These are phyloP conservation scores for Benincasa hispida DNA, from an alignment of 306 rosid genomes.

Conservation along the genomic window DNA sequence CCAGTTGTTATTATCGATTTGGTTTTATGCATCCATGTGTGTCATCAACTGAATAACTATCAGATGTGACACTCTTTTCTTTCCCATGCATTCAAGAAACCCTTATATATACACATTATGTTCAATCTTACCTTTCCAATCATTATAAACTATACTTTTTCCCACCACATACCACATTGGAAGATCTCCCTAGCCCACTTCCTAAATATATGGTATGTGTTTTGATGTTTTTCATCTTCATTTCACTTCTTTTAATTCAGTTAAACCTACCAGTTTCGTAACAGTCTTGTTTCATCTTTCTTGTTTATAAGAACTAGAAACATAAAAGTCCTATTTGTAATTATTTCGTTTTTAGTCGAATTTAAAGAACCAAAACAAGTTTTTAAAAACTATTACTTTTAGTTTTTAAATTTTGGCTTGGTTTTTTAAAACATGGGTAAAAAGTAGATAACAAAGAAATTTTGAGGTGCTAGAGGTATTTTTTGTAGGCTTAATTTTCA, in stretches of 20 bases:
- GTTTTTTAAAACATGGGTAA: no score
- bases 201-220: not conserved
- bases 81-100: not conserved
- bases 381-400: no score
- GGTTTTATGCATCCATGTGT: not conserved
- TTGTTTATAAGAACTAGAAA: no score
- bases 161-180: not conserved
- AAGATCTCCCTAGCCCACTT: not conserved
- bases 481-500: no score
- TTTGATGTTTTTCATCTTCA: not conserved
- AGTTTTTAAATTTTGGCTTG: no score
- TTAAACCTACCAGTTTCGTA: not conserved
- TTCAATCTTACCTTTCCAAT: not conserved
- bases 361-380: no score
- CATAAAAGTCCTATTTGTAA: no score
- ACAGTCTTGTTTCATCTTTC: no score
- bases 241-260: not conserved
- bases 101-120: not conserved
- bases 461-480: no score
- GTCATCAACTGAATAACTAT: not conserved
- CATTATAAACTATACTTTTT: not conserved
- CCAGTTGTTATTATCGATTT: not conserved
- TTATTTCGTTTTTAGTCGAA: no score
- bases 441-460: no score
- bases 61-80: not conserved